These are phyloP conservation scores for Leccinum fallax DNA, from an alignment of 1,284 basidiomycete genomes.

Conservation along the genomic window DNA sequence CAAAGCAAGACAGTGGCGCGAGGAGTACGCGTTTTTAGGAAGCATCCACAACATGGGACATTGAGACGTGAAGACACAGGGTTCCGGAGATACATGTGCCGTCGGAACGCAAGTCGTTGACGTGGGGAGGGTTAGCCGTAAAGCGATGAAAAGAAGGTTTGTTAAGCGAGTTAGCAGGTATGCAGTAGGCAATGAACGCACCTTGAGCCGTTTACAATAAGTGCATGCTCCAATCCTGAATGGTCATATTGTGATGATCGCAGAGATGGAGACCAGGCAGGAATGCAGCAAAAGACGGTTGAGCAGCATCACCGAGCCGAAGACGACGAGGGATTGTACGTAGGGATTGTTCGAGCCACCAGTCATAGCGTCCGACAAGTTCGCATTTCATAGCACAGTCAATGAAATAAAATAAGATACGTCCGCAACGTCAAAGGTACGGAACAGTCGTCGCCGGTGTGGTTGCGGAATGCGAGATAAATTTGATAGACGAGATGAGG, in stretches of 20 bases:
- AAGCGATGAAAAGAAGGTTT: conserved; percentile 8
- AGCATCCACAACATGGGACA: conserved; percentile 10
- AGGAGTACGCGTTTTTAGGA: conserved; percentile 1
- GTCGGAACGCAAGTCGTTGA: conserved; percentile 8
- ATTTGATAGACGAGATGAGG: conserved; percentile 3
- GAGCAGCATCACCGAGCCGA: conserved; percentile 20
- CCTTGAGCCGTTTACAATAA: conserved; percentile 84
- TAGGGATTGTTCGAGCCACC: conserved; percentile 1
- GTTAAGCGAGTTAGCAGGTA: conserved; percentile 26
- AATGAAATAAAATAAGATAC: neutral
- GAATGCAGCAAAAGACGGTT: conserved; percentile 10
- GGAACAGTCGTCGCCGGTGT: neutral
- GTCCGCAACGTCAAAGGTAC: neutral
- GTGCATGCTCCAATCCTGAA: conserved; percentile 75
- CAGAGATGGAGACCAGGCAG: conserved; percentile 8
- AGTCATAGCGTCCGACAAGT: conserved; percentile 7
- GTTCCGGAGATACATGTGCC: conserved; percentile 25
- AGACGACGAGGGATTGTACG: neutral
- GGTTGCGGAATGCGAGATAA: neutral
- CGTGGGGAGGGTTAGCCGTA: conserved; percentile 4
- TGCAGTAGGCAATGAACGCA: conserved; percentile 38
- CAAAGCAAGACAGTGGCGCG: conserved; percentile 13
- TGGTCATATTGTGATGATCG: conserved; percentile 3
- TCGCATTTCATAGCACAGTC: conserved; percentile 3
- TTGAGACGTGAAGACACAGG: conserved; percentile 13